Evolutionary conservation across 768 basidiomycete genomes (phyloP), one percentile per base, ranked within the genome.

Genomic region (Phaffia australis): DNA sequence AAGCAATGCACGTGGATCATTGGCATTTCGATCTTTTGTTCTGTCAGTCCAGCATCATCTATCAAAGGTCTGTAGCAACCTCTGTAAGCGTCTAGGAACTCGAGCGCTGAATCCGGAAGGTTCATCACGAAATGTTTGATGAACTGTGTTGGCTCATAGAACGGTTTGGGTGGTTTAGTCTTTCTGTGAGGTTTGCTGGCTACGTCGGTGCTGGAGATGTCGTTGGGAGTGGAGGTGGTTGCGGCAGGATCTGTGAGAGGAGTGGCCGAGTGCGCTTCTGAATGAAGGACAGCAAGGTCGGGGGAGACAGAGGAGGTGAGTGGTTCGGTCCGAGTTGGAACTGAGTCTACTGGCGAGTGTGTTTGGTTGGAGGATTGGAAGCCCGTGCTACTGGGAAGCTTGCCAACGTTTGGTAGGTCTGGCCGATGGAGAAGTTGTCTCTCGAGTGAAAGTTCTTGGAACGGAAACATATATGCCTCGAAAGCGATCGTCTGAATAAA

Each of bases 61-160:
- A 62, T 8, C 27, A 79, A 71, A 4, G 79, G 73, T 5, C 77
- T 73, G 57, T 89, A 80, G 66, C 87, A 80, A 1, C 90, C 91
- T 3, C 83, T 82, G 79, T 89, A 95, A 1, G 89, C 88, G 72
- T 88, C 87, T 60, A 99, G 80, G 77, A 98, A 97, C 47, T 83
- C 80, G 63, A 97, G 84, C 0, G 93, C 95, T 29, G 87, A 85
- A 71, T 89, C 91, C 2, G 95, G 95, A 23, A 99, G 80, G 76
- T 99, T 99, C 92, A 99, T 94, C n/a, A 95, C 87, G 73, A 89
- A 92, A 74, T 95, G 94, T 16, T 83, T 78, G 70, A 95, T 84
- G 54, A 81, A 77, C 6, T 23, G 30, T 0, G 62, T 50, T 1
- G 58, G n/a, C 50, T 51, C 15, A 49, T 25, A 11, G 64, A 14